Evolutionary conservation across 805 yeast species (phyloP), one percentile per base, ranked within the genome.

Genomic region (Metschnikowia vanudenii): DNA sequence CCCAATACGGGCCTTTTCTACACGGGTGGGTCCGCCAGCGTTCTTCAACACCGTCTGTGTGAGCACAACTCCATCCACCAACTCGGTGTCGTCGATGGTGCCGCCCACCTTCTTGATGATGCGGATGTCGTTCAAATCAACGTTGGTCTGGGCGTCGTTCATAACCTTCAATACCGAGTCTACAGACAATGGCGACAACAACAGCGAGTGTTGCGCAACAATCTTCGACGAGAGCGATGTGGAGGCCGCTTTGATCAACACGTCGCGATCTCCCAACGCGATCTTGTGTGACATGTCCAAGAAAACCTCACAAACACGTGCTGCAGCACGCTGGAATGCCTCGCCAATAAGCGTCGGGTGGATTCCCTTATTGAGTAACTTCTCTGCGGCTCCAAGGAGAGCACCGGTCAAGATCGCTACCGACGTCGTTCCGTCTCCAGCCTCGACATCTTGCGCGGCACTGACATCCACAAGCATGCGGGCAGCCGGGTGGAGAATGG

Each of bases 401-500:
- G 97, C 92, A 31, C 99, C 99, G 5, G 97, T 88, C 52, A 94
- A 75, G 45, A 94, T 92, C 24, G 95, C 99, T 28, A 94, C 99
- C 2, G 97, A 85, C 0, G 99, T 94, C 29, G 99, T 94, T 54
- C 99, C 99, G 65, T 94, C 99, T 46, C 99, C 99, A n/a, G 98
- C 99, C 68, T 91, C 99, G 32, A 91, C 86, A 60, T 94, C 99
- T 70, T 94, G 99, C 1, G 99, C 98, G 35, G 91, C 97, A 49
- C 96, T 85, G 22, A 94, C 88, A 64, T 94, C 98, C 37, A 94
- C 99, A 61, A 80, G 65, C 98, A 94, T 94, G 62, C 90, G 85
- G 1, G 99, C 99, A 1, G 97, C 99, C 2, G 99, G 99, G 65
- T 94, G 99, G 64, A 94, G 78, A 41, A 94, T 96, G 1, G 99